Evolutionary conservation across 2,329 filamentous ascomycete genomes (phyloP).

Genomic region (Geosmithia flava): DNA sequence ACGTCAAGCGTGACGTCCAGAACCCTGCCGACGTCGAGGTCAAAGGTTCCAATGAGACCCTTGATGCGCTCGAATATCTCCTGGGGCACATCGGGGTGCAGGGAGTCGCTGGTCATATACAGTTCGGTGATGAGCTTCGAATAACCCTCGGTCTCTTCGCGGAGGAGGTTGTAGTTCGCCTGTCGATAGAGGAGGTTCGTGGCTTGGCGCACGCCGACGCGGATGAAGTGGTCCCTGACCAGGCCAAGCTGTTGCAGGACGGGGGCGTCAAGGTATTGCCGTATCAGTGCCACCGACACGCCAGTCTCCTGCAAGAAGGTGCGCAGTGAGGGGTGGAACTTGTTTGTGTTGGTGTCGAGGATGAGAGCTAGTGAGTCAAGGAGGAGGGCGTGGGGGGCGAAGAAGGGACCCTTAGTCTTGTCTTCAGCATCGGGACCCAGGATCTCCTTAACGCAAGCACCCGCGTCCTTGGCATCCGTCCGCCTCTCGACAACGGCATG

Average conservation of each 20-base stretch:
- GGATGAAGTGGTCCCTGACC: constrained; percentile 73
- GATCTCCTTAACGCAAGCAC: constrained; percentile 61
- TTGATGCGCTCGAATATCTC: constrained; percentile 88
- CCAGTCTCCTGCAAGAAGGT: constrained; percentile 60
- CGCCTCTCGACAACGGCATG: constrained; percentile 60
- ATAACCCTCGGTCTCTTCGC: constrained; percentile 94
- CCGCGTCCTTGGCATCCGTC: constrained; percentile 56
- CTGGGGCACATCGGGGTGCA: constrained; percentile 64
- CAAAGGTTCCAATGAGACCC: constrained; percentile 90
- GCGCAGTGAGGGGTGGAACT: constrained; percentile 39
- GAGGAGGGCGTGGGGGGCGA: constrained; percentile 60
- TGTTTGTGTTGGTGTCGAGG: constrained; percentile 35
- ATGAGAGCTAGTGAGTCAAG: constrained; percentile 74
- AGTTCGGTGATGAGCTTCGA: constrained; percentile 93
- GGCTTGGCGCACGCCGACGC: constrained; percentile 75
- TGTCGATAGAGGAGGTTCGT: constrained; percentile 92
- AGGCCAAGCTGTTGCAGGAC: constrained; percentile 66
- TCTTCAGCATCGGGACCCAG: constrained; percentile 31
- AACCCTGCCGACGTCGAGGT: constrained; percentile 88
- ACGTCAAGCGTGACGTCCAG: constrained; percentile 92
- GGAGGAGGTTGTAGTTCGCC: constrained; percentile 89
- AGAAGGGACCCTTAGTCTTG: constrained; percentile 13
- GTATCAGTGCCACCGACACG: constrained; percentile 61
- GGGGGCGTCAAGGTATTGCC: constrained; percentile 69
- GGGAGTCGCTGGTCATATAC: constrained; percentile 72